Base-by-base conservation (phyloP, 805 yeast species). In the Wickerhamomyces pijperi region DNA sequence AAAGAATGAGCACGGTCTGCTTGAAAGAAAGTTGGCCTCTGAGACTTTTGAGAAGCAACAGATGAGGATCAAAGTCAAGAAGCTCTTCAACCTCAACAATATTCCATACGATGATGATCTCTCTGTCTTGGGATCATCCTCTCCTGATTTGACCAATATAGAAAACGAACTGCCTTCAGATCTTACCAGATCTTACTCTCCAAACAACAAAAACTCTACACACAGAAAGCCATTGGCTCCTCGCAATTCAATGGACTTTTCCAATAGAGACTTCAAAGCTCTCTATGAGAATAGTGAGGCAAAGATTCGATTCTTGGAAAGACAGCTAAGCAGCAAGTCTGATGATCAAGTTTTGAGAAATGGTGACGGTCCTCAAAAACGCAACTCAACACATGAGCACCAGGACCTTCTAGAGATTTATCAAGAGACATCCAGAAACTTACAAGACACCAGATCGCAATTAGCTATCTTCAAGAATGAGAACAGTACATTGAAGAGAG, bases 11-110 rank as follows among this genome's bases (percentile, higher is more conserved):
- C 50, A 79, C 38, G 67, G 69, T 25, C 60, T 80, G 47, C 56
- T 82, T 13, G 81, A 78, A 46, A 71, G 78, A 2, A 67, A 83
- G 47, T 54, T 77, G n/a, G 78, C 81, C 2, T 67, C 79, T n/a
- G 79, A 76, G 37, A 66, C 78, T 6, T 72, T 73, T 44, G 81
- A 76, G 39, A 72, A 68, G 42, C 76, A 72, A 49, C 72, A 60
- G 37, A 51, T 66, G 44, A 64, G 59, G 35, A 67, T 70, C 12
- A 67, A 66, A 34, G 39, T 74, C 4, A 60, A 61, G 25, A 66
- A 61, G 33, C 38, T 68, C 29, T 25, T 25, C n/a, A 25, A 25
- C 14, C 13, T 25, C n/a, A 25, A 25, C 21, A 58, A 54, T 37
- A 49, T 19, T 38, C 58, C 32, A 49, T 51, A 37, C 45, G 36